Evolutionary conservation across 2,329 filamentous ascomycete genomes (phyloP), one percentile per base, ranked within the genome.

Genomic region (Bipolaris bicolor): DNA sequence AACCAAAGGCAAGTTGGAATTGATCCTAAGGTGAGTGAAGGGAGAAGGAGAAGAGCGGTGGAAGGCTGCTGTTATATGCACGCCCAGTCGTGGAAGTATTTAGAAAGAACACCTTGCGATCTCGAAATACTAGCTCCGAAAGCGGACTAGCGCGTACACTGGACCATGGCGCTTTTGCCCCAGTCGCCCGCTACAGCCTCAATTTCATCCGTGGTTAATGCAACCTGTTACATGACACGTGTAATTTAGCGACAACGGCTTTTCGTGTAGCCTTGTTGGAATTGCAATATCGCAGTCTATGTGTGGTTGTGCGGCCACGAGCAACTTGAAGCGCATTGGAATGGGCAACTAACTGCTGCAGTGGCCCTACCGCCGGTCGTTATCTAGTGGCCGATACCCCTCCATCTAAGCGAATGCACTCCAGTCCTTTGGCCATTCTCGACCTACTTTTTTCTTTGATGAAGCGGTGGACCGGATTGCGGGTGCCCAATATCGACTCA

Each of bases 91-190:
- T 63, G 57, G 59, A 61, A 67, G 63, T 65, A 64, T 66, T 55
- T 67, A 62, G 66, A 68, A 71, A 64, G 66, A 70, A 68, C 69
- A 74, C 61, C 65, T 73, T 66, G 64, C 61, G 61, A 65, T 66
- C 71, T 67, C 51, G 58, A 62, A 50, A 57, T 66, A 41, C 53
- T 55, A 54, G 56, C 41, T 52, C 62, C 65, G 16, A 31, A 63
- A 47, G 3, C 4, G 62, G 69, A 10, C 56, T 64, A 68, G 68
- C 58, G 66, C 58, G 1, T 43, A 55, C 53, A 51, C 57, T 64
- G 64, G 65, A 65, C 66, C 60, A 64, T 62, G 58, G 61, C 51
- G 46, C 51, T 52, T 62, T 64, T 53, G 53, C 50, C 49, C 49
- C 63, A 65, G 57, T 52, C 56, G 58, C 63, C 54, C 62, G 64